Evolutionary conservation across 345 rosid species (phyloP).

Genomic region (Pugionium dolabratum): DNA sequence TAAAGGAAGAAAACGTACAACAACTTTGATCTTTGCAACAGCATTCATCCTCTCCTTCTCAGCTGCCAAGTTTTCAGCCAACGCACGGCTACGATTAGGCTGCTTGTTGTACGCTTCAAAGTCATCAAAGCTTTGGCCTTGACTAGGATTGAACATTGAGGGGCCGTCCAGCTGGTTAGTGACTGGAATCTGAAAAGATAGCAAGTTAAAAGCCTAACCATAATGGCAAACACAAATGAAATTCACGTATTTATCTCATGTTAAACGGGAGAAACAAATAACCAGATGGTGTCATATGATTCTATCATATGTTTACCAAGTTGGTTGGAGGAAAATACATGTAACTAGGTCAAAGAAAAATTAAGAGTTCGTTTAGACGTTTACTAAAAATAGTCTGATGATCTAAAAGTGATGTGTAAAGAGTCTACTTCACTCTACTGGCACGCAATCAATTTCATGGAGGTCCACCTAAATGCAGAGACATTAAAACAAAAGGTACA

Average conservation of each 20-base stretch:
- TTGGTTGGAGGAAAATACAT: neutral
- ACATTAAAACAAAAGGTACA: neutral
- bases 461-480: conserved; percentile 12
- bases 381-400: conserved; percentile 34
- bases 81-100: conserved; percentile 61
- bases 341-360: neutral
- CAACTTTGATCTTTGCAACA: conserved; percentile 99
- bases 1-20: conserved; percentile 57
- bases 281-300: conserved; percentile 11
- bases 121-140: conserved; percentile 83
- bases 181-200: conserved; percentile 57
- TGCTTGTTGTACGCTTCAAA: conserved; percentile 71
- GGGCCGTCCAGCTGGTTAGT: conserved; percentile 47
- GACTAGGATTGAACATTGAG: conserved; percentile 64
- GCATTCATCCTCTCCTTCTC: conserved; percentile 84
- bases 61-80: conserved; percentile 74
- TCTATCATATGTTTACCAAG: neutral
- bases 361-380: neutral
- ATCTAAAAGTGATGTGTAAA: conserved; percentile 10
- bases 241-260: no score
- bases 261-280: conserved; percentile 10
- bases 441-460: conserved; percentile 21
- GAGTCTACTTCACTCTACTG: conserved; percentile 21
- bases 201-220: neutral
- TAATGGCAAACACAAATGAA: no score